Evolutionary conservation across 2,329 filamentous ascomycete species (phyloP).

Genomic region (Alternaria sp.): DNA sequence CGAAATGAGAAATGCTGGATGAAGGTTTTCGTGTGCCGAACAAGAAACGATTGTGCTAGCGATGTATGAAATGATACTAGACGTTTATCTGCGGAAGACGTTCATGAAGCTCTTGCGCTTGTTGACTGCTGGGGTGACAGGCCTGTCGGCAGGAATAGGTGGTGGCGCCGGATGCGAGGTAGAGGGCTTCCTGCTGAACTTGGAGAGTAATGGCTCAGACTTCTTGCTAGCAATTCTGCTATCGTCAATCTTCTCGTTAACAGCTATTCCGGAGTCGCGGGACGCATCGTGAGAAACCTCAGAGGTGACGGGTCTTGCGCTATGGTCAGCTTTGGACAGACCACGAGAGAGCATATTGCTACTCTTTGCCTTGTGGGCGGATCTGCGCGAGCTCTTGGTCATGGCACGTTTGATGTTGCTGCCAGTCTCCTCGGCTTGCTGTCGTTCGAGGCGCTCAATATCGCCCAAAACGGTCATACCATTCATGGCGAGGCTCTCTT

Average conservation of each 20-base stretch:
- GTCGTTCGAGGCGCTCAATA: constrained; percentile 66
- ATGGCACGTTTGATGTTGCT: constrained; percentile 54
- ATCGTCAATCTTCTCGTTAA: constrained; percentile 40
- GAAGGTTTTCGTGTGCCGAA: not conserved
- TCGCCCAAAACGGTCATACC: constrained; percentile 75
- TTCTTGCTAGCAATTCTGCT: constrained; percentile 34
- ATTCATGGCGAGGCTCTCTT: constrained; percentile 76
- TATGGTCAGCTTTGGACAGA: constrained; percentile 40
- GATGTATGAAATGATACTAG: constrained; percentile 1
- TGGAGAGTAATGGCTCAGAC: constrained; percentile 35
- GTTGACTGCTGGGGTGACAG: constrained; percentile 47
- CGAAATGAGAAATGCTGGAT: not conserved
- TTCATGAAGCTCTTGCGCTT: constrained; percentile 60
- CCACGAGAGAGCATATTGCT: constrained; percentile 48
- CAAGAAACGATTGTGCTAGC: not conserved
- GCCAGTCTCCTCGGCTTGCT: constrained; percentile 53
- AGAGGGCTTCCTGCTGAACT: constrained; percentile 30
- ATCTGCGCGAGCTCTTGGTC: constrained; percentile 49
- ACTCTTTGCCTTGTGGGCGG: constrained; percentile 48
- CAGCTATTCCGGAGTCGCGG: constrained; percentile 47
- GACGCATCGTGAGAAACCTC: constrained; percentile 46
- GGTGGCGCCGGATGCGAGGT: constrained; percentile 34
- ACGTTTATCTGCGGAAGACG: constrained; percentile 51
- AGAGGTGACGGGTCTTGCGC: constrained; percentile 39
- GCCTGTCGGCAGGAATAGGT: constrained; percentile 42